Evolutionary conservation across 1,139 yeast genomes (phyloP).

Genomic region (Debaryomyces robertsiae): DNA sequence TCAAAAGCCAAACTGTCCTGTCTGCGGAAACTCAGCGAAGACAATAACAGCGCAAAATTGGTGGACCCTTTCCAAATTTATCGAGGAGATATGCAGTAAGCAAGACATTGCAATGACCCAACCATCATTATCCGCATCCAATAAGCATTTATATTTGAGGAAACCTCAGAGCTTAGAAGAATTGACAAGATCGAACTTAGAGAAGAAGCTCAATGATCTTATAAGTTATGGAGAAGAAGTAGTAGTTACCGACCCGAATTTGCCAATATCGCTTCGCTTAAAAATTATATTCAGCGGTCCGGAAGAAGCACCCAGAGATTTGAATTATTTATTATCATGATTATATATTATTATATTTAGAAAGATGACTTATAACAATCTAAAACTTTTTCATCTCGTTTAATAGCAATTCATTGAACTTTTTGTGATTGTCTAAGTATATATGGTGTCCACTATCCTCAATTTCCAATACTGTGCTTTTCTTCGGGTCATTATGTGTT

Average conservation of each 20-base stretch:
- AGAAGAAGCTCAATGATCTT: constrained; percentile 36
- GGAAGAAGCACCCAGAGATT: constrained; percentile 17
- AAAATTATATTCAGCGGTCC: constrained; percentile 29
- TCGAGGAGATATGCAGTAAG: constrained; percentile 37
- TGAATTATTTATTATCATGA: constrained; percentile 9
- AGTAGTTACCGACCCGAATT: constrained; percentile 56
- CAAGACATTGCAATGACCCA: constrained; percentile 45
- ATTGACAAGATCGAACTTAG: constrained; percentile 51
- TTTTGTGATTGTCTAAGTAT: constrained; percentile 59
- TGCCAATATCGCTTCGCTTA: constrained; percentile 48
- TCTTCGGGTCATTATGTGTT: constrained; percentile 22
- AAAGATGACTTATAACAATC: neutral
- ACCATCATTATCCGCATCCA: constrained; percentile 55
- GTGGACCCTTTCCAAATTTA: constrained; percentile 52
- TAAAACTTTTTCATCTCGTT: constrained; percentile 28
- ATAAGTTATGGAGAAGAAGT: constrained; percentile 51
- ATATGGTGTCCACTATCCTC: constrained; percentile 70
- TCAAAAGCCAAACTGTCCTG: constrained; percentile 64
- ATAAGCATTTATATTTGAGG: constrained; percentile 48
- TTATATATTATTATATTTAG: neutral
- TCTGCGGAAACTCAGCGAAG: constrained; percentile 62
- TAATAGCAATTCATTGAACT: constrained; percentile 52
- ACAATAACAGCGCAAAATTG: constrained; percentile 32
- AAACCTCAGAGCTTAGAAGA: constrained; percentile 55
- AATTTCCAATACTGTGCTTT: constrained; percentile 48